Conservation (phyloP, 495 filamentous ascomycete species). For the Diplogelasinospora grovesii region DNA sequence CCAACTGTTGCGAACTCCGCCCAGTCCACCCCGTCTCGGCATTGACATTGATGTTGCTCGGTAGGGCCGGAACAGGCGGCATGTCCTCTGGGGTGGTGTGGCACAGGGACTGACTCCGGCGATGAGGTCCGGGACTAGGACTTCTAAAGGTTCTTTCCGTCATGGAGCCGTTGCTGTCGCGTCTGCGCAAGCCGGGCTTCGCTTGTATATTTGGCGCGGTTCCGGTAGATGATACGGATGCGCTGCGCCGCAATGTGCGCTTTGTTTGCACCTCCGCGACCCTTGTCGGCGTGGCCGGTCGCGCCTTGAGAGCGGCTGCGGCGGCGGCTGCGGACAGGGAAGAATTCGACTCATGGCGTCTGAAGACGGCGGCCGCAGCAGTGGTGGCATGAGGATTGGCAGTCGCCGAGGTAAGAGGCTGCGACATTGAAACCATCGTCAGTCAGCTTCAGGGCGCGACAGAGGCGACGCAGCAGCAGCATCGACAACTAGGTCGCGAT, state of each 20-base stretch:
- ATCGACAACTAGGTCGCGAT: too few species aligned
- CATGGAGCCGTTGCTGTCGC: slow-evolving; percentile 74
- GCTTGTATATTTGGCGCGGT: slow-evolving; percentile 32
- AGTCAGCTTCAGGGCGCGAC: slow-evolving; percentile 9
- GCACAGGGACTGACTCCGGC: slow-evolving; percentile 11
- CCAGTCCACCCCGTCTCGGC: slow-evolving; percentile 4
- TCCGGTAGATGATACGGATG: slow-evolving; percentile 58
- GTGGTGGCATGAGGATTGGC: slow-evolving; percentile 65
- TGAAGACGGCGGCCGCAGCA: slow-evolving; percentile 76
- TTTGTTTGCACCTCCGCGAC: slow-evolving; percentile 82
- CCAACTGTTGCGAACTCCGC: slow-evolving; percentile 7
- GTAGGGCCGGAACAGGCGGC: slow-evolving; percentile 71
- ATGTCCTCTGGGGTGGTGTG: slow-evolving; percentile 31
- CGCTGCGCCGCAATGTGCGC: slow-evolving; percentile 66
- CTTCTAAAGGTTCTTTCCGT: slow-evolving; percentile 72
- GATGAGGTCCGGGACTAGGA: slow-evolving; percentile 48
- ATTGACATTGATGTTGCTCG: slow-evolving; percentile 42
- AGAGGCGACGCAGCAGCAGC: too few species aligned
- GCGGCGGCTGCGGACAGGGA: slow-evolving; percentile 78
- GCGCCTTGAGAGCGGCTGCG: slow-evolving; percentile 71
- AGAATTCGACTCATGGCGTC: slow-evolving; percentile 52
- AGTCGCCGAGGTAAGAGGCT: slow-evolving; percentile 55
- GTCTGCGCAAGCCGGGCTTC: slow-evolving; percentile 49
- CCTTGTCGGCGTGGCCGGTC: slow-evolving; percentile 65
- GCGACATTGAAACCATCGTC: slow-evolving; percentile 9